Base-by-base conservation (phyloP, 306 rosid genomes). In the Gastrolobium bilobum region DNA sequence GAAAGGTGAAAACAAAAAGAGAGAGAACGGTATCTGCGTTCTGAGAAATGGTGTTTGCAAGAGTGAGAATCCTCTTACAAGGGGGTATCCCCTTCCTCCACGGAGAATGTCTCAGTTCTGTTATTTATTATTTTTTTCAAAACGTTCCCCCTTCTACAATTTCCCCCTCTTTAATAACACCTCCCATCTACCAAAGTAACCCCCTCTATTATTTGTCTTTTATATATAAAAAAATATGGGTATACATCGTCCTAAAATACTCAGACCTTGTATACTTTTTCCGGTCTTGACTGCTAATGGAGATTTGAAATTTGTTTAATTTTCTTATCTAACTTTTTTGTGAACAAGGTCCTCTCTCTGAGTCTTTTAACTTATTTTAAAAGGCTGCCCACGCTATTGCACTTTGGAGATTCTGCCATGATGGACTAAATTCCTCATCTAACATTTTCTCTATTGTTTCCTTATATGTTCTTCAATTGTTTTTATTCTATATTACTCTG, bases 381-480 rank as follows among this genome's bases (percentile, higher is more conserved):
- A 48, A 26, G 11, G 56, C 48, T 71, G 20, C 71, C 53, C 37
- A 14, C 0, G 37, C 84, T 38, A 63, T 48, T 65, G 54, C 70
- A 42, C 66, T 71, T 66, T 68, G 70, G 79, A 80, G 71, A 29
- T 65, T 47, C 56, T 75, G 53, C 33, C 80, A 9, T 38, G 40
- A 50, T 42, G 63, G 68, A 83, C 56, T 4, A 50, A 52, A 43
- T 74, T 70, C 11, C 70, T 68, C 68, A 58, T 70, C n/a, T 64
- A 31, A 10, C 58, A 50, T 14, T 46, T 68, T 58, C 59, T 68
- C 15, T 64, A 8, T 10, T 80, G 26, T 35, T 77, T 68, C 71
- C 59, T 39, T 73, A 31, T 51, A 10, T 77, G 35, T 83, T 78
- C 26, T 50, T 79, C 31, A 47, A 61, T 42, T 81, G 57, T 26